phyloP scores from a whole-genome alignment of 208 protist species.

The Wallacemonas rigidus region DNA sequence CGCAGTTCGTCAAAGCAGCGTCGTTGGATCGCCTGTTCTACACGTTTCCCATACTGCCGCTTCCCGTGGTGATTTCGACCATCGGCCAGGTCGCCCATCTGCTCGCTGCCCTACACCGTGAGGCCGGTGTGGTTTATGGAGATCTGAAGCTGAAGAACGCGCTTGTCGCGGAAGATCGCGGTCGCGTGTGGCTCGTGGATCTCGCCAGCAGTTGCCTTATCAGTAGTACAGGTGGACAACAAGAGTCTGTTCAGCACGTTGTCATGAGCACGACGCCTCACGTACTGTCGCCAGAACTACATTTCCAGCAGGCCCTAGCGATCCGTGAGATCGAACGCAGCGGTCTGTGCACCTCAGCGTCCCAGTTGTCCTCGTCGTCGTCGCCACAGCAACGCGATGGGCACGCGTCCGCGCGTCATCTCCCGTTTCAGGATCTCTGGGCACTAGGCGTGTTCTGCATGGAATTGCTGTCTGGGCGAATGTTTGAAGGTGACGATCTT shows the following conservation, averaged over 20 bases:
- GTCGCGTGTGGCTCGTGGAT: slow-evolving; percentile 43
- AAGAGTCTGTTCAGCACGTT: slow-evolving; percentile 4
- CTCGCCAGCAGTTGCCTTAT: slow-evolving; percentile 25
- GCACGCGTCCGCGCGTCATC: neutral
- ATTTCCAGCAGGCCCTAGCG: neutral
- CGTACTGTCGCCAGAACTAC: slow-evolving; percentile 35
- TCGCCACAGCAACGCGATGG: neutral
- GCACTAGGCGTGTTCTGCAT: slow-evolving; percentile 37
- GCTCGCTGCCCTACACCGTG: slow-evolving; percentile 25
- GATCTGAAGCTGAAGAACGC: slow-evolving; percentile 54
- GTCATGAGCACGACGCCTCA: slow-evolving; percentile 28
- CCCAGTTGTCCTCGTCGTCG: neutral
- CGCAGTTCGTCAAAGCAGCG: slow-evolving; percentile 37
- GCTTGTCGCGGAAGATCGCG: slow-evolving; percentile 21
- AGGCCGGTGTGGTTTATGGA: slow-evolving; percentile 36
- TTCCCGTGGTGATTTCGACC: slow-evolving; percentile 26
- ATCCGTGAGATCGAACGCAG: neutral
- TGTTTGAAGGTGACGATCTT: neutral
- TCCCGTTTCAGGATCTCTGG: slow-evolving; percentile 44
- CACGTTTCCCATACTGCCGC: slow-evolving; percentile 28
- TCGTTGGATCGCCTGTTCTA: slow-evolving; percentile 31
- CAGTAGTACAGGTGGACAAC: neutral
- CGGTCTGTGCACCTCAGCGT: neutral
- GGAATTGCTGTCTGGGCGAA: slow-evolving; percentile 24
- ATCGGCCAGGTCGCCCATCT: slow-evolving; percentile 20